Base-by-base conservation (phyloP, 768 basidiomycete genomes). In the Tephrocybe sp. region DNA sequence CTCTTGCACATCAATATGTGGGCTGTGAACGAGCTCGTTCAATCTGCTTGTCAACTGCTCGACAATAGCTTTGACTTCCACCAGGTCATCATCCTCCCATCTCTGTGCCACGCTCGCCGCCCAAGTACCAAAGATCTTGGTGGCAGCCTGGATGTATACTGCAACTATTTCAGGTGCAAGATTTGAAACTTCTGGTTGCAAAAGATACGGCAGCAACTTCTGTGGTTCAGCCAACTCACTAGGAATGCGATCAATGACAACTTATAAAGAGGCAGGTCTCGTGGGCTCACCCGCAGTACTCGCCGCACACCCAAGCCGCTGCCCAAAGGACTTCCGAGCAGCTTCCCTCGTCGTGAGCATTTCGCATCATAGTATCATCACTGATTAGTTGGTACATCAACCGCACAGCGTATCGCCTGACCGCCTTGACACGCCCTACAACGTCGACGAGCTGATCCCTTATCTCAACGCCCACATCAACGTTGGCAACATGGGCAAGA, bases 281-380 rank as follows among this genome's bases (percentile, higher is more conserved):
- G 44, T 47, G 27, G 42, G 73, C 87, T 64, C 58, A 94, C 95
- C 83, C 77, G 78, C 88, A 86, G 64, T 92, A 92, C 69, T 99
- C 97, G 16, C 95, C 96, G 54, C 91, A 93, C 57, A 98, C 89
- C 90, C 92, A 99, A 5, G 93, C 92, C 9, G 94, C 95, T 0
- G 95, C 97, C 81, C 90, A 92, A 2, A 97, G 71, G 8, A 96
- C 81, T 61, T 95, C 91, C 0, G 85, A 80, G 59, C 91, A 95
- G 62, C 83, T 85, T 1, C 82, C 86, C 42, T 80, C 78, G 18
- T 90, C 86, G 16, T 73, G 69, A 2, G 84, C 83, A 62, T 83
- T 84, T 46, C 77, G 71, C 43, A 92, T 56, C 58, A 95, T 79
- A 0, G 78, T 76, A 36, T 91, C 87, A 55, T 98, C 95, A 39